phyloP scores from a whole-genome alignment of 2,329 filamentous ascomycete genomes.

The Coniochaeta sp. region DNA sequence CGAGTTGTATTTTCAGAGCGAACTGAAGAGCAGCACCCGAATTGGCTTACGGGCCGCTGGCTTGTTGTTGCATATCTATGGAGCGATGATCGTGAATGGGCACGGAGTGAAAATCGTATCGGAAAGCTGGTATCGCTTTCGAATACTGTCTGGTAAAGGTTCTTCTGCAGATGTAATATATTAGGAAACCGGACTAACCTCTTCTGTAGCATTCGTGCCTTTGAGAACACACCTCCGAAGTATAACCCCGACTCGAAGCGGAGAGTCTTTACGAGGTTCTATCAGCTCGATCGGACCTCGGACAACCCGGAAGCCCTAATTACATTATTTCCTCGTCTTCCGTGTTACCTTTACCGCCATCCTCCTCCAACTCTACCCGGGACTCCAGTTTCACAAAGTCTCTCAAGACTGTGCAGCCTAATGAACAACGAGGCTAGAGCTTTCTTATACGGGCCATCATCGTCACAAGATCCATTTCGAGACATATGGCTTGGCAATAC shows the following conservation, averaged over 20 bases:
- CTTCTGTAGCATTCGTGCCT: too few species aligned
- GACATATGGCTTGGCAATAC: too few species aligned
- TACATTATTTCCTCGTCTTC: conserved; percentile 7
- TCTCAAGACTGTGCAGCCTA: conserved; percentile 6
- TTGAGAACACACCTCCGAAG: too few species aligned
- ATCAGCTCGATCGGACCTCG: too few species aligned
- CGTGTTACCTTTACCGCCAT: conserved; percentile 2
- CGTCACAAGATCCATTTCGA: not conserved
- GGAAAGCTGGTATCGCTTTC: conserved; percentile 6
- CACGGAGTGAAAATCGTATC: conserved; percentile 5
- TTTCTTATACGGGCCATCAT: conserved; percentile 1
- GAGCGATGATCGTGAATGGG: conserved; percentile 6
- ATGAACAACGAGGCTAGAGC: conserved; percentile 8
- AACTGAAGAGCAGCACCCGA: too few species aligned
- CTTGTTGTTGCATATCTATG: conserved; percentile 8
- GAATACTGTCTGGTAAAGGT: conserved; percentile 7
- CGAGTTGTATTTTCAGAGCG: too few species aligned
- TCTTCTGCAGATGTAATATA: too few species aligned
- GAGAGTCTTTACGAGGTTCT: too few species aligned
- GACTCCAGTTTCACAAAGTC: conserved; percentile 4
- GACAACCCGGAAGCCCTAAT: too few species aligned
- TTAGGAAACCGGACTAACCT: too few species aligned
- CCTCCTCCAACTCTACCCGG: conserved; percentile 6
- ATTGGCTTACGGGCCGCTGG: conserved; percentile 6
- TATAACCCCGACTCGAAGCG: too few species aligned